Evolutionary conservation across 1,284 basidiomycete genomes (phyloP).

Genomic region (Tilletia caries): DNA sequence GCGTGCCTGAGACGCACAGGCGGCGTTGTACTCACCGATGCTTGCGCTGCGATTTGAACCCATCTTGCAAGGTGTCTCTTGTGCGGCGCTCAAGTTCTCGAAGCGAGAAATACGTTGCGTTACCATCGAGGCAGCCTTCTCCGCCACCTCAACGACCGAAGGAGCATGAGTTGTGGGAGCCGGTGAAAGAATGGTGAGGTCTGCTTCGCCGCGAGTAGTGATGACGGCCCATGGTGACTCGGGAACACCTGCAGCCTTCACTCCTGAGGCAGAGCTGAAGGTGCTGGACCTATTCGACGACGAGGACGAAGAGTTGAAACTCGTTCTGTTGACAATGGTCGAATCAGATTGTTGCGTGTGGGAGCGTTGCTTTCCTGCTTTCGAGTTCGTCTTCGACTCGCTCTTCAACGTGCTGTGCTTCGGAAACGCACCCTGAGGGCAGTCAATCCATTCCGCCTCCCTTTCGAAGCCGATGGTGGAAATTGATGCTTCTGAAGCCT

Average conservation of each 20-base stretch:
- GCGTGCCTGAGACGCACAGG: too few relatives aligned
- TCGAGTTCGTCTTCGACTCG: neutral
- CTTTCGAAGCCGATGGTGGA: neutral
- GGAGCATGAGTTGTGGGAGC: neutral
- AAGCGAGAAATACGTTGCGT: neutral
- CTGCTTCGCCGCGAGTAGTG: neutral
- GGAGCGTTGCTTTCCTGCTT: neutral
- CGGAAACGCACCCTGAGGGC: neutral
- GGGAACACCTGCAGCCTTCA: neutral
- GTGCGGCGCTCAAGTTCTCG: neutral
- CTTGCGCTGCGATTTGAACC: too few relatives aligned
- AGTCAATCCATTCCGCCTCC: constrained; percentile 6
- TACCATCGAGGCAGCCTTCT: neutral
- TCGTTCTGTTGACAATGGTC: neutral
- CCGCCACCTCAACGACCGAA: neutral
- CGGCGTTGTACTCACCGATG: too few relatives aligned
- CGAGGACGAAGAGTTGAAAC: neutral
- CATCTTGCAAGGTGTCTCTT: neutral
- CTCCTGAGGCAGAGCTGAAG: too few relatives aligned
- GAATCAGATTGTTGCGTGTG: neutral
- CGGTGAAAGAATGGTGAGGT: neutral
- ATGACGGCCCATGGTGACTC: neutral
- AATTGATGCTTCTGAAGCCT: neutral
- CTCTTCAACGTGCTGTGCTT: neutral
- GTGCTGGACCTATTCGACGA: neutral